Evolutionary conservation across 169 alveolate genomes (phyloP).

Genomic region (Cryptosporidium tyzzeri): DNA sequence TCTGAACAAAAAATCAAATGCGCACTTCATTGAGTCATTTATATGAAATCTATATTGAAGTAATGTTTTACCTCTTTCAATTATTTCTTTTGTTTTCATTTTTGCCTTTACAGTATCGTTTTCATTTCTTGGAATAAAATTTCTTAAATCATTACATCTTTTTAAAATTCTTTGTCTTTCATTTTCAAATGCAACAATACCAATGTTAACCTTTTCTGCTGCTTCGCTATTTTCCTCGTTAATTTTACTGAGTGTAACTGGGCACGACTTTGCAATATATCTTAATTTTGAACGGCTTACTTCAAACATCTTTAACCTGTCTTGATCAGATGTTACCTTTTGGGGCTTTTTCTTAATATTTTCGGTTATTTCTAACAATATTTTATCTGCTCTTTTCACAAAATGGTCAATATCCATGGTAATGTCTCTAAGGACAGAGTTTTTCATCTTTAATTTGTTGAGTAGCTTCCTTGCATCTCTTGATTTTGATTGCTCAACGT

Average conservation of each 20-base stretch:
- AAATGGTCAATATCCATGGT: constrained; percentile 38
- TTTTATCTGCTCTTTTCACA: constrained; percentile 49
- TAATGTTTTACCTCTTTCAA: constrained; percentile 67
- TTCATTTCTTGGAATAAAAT: constrained; percentile 64
- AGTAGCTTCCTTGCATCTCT: constrained; percentile 61
- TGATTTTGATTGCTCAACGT: constrained; percentile 55
- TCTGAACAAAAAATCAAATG: constrained; percentile 48
- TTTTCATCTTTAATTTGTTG: constrained; percentile 41
- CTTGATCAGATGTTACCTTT: constrained; percentile 8
- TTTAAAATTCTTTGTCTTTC: constrained; percentile 72
- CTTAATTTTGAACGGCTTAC: constrained; percentile 56
- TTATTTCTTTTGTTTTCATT: constrained; percentile 64
- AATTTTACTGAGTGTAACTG: constrained; percentile 27
- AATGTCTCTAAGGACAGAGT: constrained; percentile 49
- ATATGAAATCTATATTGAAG: constrained; percentile 73
- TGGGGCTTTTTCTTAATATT: constrained; percentile 26
- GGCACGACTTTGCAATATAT: constrained; percentile 64
- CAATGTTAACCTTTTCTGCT: constrained; percentile 54
- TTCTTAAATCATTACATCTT: constrained; percentile 54
- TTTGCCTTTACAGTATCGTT: constrained; percentile 39
- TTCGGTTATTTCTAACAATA: constrained; percentile 22
- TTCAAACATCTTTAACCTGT: constrained; percentile 20
- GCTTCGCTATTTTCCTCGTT: constrained; percentile 64
- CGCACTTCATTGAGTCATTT: constrained; percentile 52
- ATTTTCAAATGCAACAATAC: constrained; percentile 69